Percentiles rank a stretch among this genome's conserved stretches.
Evolutionary conservation across 2,329 filamentous ascomycete species (phyloP).

Genomic region (Didymellaceae sp.): DNA sequence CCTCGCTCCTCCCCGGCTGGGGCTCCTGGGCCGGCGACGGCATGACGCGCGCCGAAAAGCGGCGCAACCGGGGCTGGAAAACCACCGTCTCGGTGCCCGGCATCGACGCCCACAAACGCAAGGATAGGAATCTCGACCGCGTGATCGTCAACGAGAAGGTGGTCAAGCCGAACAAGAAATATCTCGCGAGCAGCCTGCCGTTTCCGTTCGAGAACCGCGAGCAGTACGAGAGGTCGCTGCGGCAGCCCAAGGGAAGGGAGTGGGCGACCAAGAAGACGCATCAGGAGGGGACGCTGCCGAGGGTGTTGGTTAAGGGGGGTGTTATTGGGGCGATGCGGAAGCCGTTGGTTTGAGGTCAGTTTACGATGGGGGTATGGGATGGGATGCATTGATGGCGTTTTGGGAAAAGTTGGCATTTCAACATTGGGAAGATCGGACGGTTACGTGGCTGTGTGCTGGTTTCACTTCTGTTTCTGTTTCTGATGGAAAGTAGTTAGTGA

Average conservation of each 20-base stretch:
- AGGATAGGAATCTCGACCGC: constrained; percentile 79
- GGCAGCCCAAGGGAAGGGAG: constrained; percentile 88
- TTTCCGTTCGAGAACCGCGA: constrained; percentile 86
- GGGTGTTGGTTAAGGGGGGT: constrained; percentile 88
- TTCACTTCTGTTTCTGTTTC: too few relatives aligned
- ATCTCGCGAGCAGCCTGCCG: constrained; percentile 81
- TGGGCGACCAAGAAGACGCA: constrained; percentile 97
- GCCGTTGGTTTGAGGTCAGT: constrained; percentile 59
- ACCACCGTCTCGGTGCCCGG: constrained; percentile 71
- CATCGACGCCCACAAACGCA: constrained; percentile 75
- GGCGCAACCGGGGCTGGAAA: constrained; percentile 59
- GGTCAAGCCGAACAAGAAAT: constrained; percentile 89
- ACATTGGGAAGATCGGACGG: too few relatives aligned
- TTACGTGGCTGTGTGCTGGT: too few relatives aligned
- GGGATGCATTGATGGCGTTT: constrained; percentile 1
- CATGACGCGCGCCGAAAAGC: constrained; percentile 71
- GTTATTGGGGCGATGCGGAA: constrained; percentile 90
- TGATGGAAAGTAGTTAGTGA: too few relatives aligned
- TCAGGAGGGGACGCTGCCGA: constrained; percentile 87
- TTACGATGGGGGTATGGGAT: background rate
- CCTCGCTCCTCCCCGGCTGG: constrained; percentile 92
- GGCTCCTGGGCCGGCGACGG: constrained; percentile 89
- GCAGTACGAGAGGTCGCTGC: constrained; percentile 88
- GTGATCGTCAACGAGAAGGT: constrained; percentile 94
- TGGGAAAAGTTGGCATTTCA: background rate